These are phyloP conservation scores for Paraconiothyrium sp. DNA, from an alignment of 2,329 filamentous ascomycete genomes.

Conservation along the genomic window DNA sequence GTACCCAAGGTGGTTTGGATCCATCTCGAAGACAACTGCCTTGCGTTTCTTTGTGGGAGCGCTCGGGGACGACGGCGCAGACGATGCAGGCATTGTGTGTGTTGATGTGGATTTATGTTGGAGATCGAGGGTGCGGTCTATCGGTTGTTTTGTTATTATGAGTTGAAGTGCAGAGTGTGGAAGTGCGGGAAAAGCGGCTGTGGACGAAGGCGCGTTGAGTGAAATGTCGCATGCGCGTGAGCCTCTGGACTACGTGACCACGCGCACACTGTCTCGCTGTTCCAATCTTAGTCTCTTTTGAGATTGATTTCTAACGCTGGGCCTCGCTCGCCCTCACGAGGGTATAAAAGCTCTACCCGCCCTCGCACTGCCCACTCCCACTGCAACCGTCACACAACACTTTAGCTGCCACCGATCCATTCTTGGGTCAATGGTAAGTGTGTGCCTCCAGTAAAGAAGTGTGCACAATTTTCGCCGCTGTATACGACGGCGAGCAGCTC, in stretches of 20 bases:
- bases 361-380: not conserved
- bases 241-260: not conserved
- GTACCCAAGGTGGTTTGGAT: too few species aligned
- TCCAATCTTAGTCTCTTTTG: not conserved
- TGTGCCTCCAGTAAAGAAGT: too few species aligned
- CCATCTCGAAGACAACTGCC: too few species aligned
- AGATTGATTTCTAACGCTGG: not conserved
- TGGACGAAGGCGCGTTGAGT: not conserved
- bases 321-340: not conserved
- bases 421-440: not conserved
- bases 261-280: not conserved
- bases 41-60: too few species aligned
- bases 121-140: not conserved
- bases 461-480: too few species aligned
- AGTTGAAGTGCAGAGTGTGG: not conserved
- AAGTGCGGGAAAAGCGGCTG: not conserved
- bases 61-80: too few species aligned
- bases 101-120: too few species aligned
- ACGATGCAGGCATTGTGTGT: too few species aligned
- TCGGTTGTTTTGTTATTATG: not conserved
- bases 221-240: not conserved
- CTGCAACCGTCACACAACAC: not conserved
- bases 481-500: too few species aligned
- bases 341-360: not conserved
- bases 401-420: not conserved